Conservation (phyloP, 2,329 filamentous ascomycete genomes). For the Stachybotrys echinatus region DNA sequence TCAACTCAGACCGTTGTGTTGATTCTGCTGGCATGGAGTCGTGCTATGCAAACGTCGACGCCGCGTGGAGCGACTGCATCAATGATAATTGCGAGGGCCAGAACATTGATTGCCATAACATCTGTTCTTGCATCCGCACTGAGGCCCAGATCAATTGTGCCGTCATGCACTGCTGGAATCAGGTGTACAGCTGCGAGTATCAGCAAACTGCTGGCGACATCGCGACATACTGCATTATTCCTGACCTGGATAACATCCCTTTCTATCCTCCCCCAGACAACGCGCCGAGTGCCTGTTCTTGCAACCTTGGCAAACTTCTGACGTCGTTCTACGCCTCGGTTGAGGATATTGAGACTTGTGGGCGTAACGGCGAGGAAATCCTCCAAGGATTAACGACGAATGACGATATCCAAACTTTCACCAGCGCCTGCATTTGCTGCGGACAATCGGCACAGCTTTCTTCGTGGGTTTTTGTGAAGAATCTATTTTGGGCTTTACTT, state of each 20-base stretch:
- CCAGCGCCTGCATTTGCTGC: no score
- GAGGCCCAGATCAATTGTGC: conserved; percentile 3
- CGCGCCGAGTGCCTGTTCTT: conserved; percentile 4
- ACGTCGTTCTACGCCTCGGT: no score
- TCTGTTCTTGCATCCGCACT: conserved; percentile 1
- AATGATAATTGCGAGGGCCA: conserved; percentile 1
- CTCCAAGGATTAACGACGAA: no score
- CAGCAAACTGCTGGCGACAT: conserved; percentile 1
- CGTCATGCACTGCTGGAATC: conserved; percentile 4
- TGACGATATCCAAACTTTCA: no score
- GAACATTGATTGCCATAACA: conserved; percentile 3
- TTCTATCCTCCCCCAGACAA: conserved; percentile 4
- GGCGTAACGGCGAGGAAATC: no score
- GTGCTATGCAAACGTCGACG: not conserved
- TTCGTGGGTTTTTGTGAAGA: no score
- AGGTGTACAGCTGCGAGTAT: conserved; percentile 7
- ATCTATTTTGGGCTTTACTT: no score
- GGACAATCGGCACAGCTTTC: no score
- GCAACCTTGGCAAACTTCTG: conserved; percentile 3
- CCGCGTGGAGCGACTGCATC: not conserved
- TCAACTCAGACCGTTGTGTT: not conserved
- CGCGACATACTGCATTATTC: not conserved
- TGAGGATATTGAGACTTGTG: no score
- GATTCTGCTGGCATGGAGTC: conserved; percentile 2
- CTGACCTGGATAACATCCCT: not conserved